Evolutionary conservation across 495 filamentous ascomycete species (phyloP), one percentile per base, ranked within the genome.

Genomic region (Margaritispora aquatica): DNA sequence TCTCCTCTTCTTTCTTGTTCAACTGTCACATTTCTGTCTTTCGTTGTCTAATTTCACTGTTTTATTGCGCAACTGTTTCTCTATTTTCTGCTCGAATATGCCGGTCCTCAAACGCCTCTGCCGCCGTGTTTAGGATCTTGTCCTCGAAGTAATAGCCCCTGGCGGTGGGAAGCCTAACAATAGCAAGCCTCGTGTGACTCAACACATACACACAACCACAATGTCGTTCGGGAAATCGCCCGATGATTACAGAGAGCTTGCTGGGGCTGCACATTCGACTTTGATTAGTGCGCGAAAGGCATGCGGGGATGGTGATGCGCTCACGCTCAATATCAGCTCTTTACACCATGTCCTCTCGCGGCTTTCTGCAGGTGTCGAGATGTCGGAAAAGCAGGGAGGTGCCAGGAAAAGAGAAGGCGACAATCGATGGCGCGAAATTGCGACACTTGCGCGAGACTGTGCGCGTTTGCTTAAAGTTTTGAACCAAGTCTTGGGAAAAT

Each of bases 181-280:
- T 10, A 44, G 38, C 38, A 17, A 44, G 38, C 38, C 38, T 44
- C 15, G 38, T 44, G 38, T 44, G 38, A 44, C 38, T 44, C 38
- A 44, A 44, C 38, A 34, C 29, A 9, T 44, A 44, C 38, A 44
- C 17, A 44, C 38, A 44, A 8, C 38, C 38, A 44, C 23, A 23
- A 70, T 70, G 69, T 67, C 61, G 23, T 69, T 68, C 44, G 68
- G 64, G 0, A 63, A 54, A 29, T 55, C 54, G 2, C 24, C 66
- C 36, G 36, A 60, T 36, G 69, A 70, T 52, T 53, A 66, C 8
- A 19, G 63, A 8, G 19, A 50, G 0, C 54, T 72, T 11, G 49
- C 58, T 21, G 20, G 55, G 17, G 49, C 68, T 19, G 68, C 63
- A 2, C 64, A 50, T 51, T 51, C 48, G 15, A 62, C 53, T 1